A percentile compares a stretch with the other conserved stretches of the same genome.
These are phyloP conservation scores for Beauveria asiatica DNA, from an alignment of 2,329 filamentous ascomycete genomes.

Conservation along the genomic window DNA sequence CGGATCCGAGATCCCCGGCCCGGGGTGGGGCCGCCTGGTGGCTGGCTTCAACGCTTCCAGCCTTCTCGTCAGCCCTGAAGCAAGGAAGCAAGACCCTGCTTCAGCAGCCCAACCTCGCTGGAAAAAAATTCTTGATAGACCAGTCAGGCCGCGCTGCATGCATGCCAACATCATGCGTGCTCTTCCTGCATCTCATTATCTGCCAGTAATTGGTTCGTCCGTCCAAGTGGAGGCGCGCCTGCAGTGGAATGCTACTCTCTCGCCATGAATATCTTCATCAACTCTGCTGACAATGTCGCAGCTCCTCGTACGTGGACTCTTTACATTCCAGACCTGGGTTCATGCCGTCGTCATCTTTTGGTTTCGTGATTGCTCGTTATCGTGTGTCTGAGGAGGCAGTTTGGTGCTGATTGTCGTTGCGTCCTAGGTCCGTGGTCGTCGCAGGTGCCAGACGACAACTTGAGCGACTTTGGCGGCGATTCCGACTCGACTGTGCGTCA, in stretches of 20 bases:
- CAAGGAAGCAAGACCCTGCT: not conserved
- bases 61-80: slow-evolving; percentile 1
- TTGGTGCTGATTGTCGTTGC: slow-evolving; percentile 1
- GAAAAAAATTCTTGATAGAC: slow-evolving; percentile 6
- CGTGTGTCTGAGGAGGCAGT: not conserved
- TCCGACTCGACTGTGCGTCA: not conserved
- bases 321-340: not conserved
- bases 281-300: slow-evolving; percentile 28
- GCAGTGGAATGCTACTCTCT: slow-evolving; percentile 10
- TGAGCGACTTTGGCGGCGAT: not conserved
- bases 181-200: slow-evolving; percentile 20
- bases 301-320: slow-evolving; percentile 25
- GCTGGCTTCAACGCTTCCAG: slow-evolving; percentile 7
- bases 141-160: not conserved
- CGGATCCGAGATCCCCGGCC: slow-evolving; percentile 10
- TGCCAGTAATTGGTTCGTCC: slow-evolving; percentile 26
- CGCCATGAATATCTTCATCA: slow-evolving; percentile 32
- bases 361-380: not conserved
- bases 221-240: slow-evolving; percentile 25
- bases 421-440: slow-evolving; percentile 11
- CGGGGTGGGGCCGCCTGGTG: slow-evolving; percentile 3
- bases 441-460: slow-evolving; percentile 6
- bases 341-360: not conserved
- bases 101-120: slow-evolving; percentile 3
- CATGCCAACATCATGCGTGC: slow-evolving; percentile 21